These are phyloP conservation scores for Parasarocladium wereldwijsianum DNA, from an alignment of 2,329 filamentous ascomycete genomes.

Conservation along the genomic window DNA sequence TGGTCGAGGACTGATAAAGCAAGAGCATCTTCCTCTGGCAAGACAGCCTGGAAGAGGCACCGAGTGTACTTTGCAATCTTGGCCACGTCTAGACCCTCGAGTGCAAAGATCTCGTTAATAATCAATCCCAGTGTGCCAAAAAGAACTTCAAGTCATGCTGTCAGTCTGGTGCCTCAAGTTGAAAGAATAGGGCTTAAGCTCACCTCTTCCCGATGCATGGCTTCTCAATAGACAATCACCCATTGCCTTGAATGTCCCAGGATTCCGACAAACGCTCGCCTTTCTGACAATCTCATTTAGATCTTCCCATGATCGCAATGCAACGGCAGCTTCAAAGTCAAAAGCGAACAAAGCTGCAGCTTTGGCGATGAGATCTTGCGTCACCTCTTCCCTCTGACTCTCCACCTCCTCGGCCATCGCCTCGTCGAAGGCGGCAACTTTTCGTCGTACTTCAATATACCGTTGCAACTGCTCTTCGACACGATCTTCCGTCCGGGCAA, in stretches of 20 bases:
- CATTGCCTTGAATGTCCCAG: constrained; percentile 43
- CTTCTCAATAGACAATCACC: constrained; percentile 48
- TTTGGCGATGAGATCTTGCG: constrained; percentile 43
- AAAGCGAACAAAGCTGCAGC: constrained; percentile 55
- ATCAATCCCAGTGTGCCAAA: constrained; percentile 47
- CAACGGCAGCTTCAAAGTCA: constrained; percentile 63
- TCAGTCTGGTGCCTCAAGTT: not conserved
- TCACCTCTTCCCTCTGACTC: constrained; percentile 25
- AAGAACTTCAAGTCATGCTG: constrained; percentile 21
- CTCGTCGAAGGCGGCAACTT: constrained; percentile 43
- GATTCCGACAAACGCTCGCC: constrained; percentile 26
- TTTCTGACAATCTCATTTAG: constrained; percentile 44
- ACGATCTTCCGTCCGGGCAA: constrained; percentile 36
- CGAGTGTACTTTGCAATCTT: constrained; percentile 65
- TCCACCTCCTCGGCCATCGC: constrained; percentile 23
- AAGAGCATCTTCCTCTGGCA: constrained; percentile 39
- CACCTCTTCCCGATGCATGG: constrained; percentile 35
- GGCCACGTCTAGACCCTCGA: constrained; percentile 37
- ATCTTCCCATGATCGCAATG: constrained; percentile 52
- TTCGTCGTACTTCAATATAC: constrained; percentile 46
- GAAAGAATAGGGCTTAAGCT: constrained; percentile 3
- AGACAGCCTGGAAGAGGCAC: constrained; percentile 56
- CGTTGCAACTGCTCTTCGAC: constrained; percentile 37
- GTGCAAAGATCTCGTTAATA: constrained; percentile 50
- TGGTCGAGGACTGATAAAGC: constrained; percentile 51